phyloP scores from a whole-genome alignment of 768 basidiomycete species.

The Tulasnella sp. region DNA sequence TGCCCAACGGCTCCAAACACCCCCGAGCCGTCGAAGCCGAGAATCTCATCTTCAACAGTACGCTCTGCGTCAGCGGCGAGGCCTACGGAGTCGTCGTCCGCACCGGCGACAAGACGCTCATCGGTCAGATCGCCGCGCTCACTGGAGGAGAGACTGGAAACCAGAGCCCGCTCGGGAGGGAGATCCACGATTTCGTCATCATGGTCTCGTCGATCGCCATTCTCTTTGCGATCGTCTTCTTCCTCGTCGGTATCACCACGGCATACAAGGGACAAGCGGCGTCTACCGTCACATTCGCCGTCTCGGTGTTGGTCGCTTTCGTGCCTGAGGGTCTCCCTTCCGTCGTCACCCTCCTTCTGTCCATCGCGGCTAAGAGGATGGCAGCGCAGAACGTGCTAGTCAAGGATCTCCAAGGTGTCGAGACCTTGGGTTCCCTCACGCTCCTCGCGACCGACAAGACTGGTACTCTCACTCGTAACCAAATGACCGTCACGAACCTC shows the following conservation, averaged over 20 bases:
- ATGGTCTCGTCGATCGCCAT: slow-evolving; percentile 53
- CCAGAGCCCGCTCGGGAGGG: slow-evolving; percentile 51
- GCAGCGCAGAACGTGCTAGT: slow-evolving; percentile 60
- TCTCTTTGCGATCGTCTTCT: slow-evolving; percentile 51
- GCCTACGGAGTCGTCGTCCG: slow-evolving; percentile 62
- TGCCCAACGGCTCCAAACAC: slow-evolving; percentile 35
- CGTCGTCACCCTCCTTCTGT: slow-evolving; percentile 52
- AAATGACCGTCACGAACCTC: slow-evolving; percentile 62
- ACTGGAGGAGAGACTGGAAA: slow-evolving; percentile 55
- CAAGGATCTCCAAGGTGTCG: slow-evolving; percentile 62
- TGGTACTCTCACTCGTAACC: slow-evolving; percentile 57
- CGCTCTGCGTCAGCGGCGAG: slow-evolving; percentile 59
- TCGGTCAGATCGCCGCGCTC: slow-evolving; percentile 53
- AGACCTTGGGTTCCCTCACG: slow-evolving; percentile 52
- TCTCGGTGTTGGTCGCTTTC: slow-evolving; percentile 50
- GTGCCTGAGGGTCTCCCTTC: slow-evolving; percentile 44
- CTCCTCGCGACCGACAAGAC: slow-evolving; percentile 63
- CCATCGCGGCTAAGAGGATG: slow-evolving; percentile 63
- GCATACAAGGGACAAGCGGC: slow-evolving; percentile 52
- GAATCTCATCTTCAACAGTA: slow-evolving; percentile 62
- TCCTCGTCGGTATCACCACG: slow-evolving; percentile 52
- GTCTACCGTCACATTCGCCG: slow-evolving; percentile 50
- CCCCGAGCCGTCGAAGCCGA: slow-evolving; percentile 49
- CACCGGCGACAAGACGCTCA: slow-evolving; percentile 50
- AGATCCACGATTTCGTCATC: slow-evolving; percentile 52